Evolutionary conservation across 805 yeast species (phyloP), one percentile per base, ranked within the genome.

Genomic region (Starmera dryadoides): DNA sequence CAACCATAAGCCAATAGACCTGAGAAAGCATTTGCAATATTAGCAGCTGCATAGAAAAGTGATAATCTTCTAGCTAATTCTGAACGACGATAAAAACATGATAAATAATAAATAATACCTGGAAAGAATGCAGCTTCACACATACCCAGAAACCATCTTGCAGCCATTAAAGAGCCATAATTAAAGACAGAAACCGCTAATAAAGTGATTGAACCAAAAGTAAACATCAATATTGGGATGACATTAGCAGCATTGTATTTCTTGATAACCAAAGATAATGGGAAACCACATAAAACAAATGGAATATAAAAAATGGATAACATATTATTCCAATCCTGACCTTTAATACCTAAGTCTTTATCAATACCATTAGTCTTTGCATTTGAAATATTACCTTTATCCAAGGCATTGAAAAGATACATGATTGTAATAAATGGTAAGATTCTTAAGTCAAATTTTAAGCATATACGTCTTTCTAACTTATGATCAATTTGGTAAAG

Each of bases 331-430:
- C 72, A 72, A 40, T 69, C 59, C 23, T 60, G 56, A 18, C 69
- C 71, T 5, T 47, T 47, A 35, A 72, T 62, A 26, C 62, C 62
- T 16, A 72, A 49, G 43, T 71, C 73, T 5, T 41, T 46, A 21
- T 62, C 71, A 35, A 72, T 49, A 25, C 70, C 70, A 42, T 69
- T 68, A 2, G 74, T 69, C 46, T 69, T 69, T 15, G 77, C 77
- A 49, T 71, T 71, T 14, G 70, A 63, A 35, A 71, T 69, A 45
- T 72, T 71, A 14, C 73, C 72, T 44, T 67, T 68, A 48, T 72
- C 75, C 39, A 72, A 59, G 12, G 73, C 68, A 44, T 68, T 68
- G 55, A 69, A 70, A 28, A 72, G 57, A 43, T 72, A 72, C 68
- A 69, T 63, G 21, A 68, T 25, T 16, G 75, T 66, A 38, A 69